phyloP scores from a whole-genome alignment of 768 basidiomycete genomes.

The Pulveroboletus sp. region DNA sequence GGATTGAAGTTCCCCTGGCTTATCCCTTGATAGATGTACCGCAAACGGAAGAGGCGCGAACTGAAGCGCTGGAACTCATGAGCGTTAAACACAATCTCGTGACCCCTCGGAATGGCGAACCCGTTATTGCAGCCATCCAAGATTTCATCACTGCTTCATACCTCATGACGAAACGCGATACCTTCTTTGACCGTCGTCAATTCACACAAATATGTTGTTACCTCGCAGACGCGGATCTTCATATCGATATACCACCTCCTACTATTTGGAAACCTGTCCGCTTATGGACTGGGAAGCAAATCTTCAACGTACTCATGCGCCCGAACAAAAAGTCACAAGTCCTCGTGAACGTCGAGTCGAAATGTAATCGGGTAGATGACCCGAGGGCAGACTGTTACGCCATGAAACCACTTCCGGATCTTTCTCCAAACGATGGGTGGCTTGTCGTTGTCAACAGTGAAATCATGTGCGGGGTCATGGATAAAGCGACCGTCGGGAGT shows the following conservation, averaged over 20 bases:
- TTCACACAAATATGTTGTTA: conserved; percentile 98
- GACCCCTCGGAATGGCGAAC: conserved; percentile 97
- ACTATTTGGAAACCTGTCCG: conserved; percentile 90
- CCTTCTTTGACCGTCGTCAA: conserved; percentile 89
- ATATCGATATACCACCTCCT: conserved; percentile 95
- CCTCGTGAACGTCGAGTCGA: conserved; percentile 92
- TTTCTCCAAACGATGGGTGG: conserved; percentile 97
- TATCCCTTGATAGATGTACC: conserved; percentile 71
- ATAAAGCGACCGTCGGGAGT: conserved; percentile 95
- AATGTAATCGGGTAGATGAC: conserved; percentile 88
- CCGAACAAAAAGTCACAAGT: conserved; percentile 84
- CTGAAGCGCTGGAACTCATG: conserved; percentile 97
- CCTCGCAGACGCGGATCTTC: conserved; percentile 84
- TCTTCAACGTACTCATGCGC: conserved; percentile 97
- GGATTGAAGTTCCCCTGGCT: not conserved
- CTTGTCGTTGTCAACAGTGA: conserved; percentile 96
- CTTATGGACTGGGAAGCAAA: conserved; percentile 97
- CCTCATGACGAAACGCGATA: conserved; percentile 89
- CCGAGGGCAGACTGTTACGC: conserved; percentile 63
- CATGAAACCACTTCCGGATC: conserved; percentile 68
- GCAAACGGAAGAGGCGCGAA: conserved; percentile 97
- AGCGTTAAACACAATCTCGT: conserved; percentile 95
- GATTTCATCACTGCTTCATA: conserved; percentile 99
- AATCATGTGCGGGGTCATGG: conserved; percentile 99
- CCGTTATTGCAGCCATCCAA: conserved; percentile 98